A percentile compares a stretch with the other conserved stretches of the same genome.
Conservation (phyloP, 331 rosid species). For the Phaseolus coccineus region DNA sequence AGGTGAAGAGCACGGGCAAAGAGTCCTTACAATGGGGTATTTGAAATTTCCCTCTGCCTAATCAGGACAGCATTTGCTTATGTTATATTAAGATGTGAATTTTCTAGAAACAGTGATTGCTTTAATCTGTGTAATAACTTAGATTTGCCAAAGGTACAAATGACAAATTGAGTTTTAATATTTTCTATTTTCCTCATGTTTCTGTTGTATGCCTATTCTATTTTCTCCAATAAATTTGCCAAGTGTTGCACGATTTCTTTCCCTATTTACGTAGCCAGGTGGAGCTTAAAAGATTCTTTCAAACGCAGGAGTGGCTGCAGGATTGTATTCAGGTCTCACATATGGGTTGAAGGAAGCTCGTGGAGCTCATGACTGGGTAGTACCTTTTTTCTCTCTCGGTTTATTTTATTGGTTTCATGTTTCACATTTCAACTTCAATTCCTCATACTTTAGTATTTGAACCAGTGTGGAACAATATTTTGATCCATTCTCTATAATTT, state of each 20-base stretch:
- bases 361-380: slow-evolving; percentile 96
- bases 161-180: background rate
- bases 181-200: background rate
- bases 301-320: slow-evolving; percentile 86
- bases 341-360: slow-evolving; percentile 93
- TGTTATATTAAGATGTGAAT: background rate
- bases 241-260: background rate
- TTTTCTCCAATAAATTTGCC: slow-evolving; percentile 1
- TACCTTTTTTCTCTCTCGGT: background rate
- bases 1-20: slow-evolving; percentile 85
- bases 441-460: background rate
- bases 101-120: background rate
- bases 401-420: background rate
- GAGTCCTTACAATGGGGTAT: slow-evolving; percentile 95
- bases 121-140: background rate
- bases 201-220: background rate
- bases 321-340: slow-evolving; percentile 91
- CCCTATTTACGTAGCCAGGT: background rate
- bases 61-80: background rate
- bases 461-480: background rate
- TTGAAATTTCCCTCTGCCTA: slow-evolving; percentile 26
- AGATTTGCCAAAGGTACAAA: background rate
- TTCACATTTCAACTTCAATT: background rate
- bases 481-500: slow-evolving; percentile 2
- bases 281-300: slow-evolving; percentile 21